Evolutionary conservation across 192 early-diverging fungal species (phyloP), one percentile per base, ranked within the genome.

Genomic region (Gamsiella multidivaricata): DNA sequence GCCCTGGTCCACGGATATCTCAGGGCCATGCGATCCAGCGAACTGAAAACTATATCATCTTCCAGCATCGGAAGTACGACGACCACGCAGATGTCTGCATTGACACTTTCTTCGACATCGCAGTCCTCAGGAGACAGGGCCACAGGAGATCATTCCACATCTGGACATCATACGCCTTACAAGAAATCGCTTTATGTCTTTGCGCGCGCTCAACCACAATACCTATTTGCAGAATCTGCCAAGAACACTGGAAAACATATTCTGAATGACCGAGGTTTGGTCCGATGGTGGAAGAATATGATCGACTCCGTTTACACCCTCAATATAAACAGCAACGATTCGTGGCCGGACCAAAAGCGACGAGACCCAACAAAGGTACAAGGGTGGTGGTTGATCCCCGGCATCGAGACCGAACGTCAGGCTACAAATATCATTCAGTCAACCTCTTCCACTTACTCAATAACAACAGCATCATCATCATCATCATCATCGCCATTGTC

Each of bases 141-240:
- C n/a, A n/a, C n/a, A n/a, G n/a, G n/a, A 31, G 26, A 53, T 26
- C 50, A 29, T n/a, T n/a, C n/a, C n/a, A n/a, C n/a, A 52, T 31
- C 26, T 15, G 9, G 26, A 0, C 51, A 10, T 3, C 4, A 8
- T n/a, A 39, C 1, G 3, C 32, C 29, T 14, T 7, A 25, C 7
- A 62, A 64, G 55, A 58, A 71, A 9, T 75, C 70, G 12, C 65
- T 92, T 9, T 80, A 91, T 63, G 56, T 94, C 28, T 96, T 95
- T 85, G 95, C 94, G 9, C 87, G 95, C 5, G 81, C 94, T 7
- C 95, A 96, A 74, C 93, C 93, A 15, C 89, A 92, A 61, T 96
- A 96, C 55, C 79, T 96, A 11, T 96, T 96, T 87, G 84, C 87
- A 29, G 65, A 85, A 28, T 95, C 94, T 11, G 76, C 82, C 41